Conservation (phyloP, 495 filamentous ascomycete genomes). For the Podospora pseudocomata region DNA sequence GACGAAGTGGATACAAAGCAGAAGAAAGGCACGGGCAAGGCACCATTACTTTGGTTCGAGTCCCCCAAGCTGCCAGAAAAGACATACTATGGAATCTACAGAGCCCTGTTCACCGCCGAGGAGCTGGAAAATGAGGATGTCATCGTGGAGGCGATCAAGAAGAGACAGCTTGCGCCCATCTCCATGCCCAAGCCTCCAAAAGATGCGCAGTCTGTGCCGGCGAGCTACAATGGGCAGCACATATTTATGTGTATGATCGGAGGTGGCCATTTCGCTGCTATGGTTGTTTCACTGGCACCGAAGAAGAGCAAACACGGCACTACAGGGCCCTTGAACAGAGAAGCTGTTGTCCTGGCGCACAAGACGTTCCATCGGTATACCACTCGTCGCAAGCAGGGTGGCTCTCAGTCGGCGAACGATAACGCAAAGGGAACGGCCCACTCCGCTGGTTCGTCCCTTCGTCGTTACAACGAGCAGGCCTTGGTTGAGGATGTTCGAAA, state of each 20-base stretch:
- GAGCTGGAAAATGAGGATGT: slow-evolving; percentile 63
- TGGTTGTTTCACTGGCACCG: slow-evolving; percentile 85
- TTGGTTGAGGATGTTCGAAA: slow-evolving; percentile 77
- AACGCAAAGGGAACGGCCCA: slow-evolving; percentile 86
- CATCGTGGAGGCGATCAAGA: slow-evolving; percentile 62
- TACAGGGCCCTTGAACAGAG: slow-evolving; percentile 64
- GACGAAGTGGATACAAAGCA: slow-evolving; percentile 49
- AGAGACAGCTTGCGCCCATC: slow-evolving; percentile 71
- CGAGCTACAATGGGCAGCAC: slow-evolving; percentile 62
- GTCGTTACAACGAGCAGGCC: slow-evolving; percentile 90
- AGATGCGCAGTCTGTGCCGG: slow-evolving; percentile 48
- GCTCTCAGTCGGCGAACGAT: slow-evolving; percentile 89
- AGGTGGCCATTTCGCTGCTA: slow-evolving; percentile 94
- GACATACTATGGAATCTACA: slow-evolving; percentile 79
- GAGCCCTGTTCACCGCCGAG: slow-evolving; percentile 68
- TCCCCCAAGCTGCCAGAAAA: slow-evolving; percentile 70
- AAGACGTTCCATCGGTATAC: slow-evolving; percentile 99
- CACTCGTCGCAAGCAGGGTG: slow-evolving; percentile 91
- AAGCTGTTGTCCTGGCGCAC: slow-evolving; percentile 83
- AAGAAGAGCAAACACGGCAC: slow-evolving; percentile 64
- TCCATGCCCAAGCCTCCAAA: slow-evolving; percentile 46
- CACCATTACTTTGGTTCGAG: slow-evolving; percentile 81
- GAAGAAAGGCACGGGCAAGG: slow-evolving; percentile 59
- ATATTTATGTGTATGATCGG: slow-evolving; percentile 98
- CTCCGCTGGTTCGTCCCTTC: slow-evolving; percentile 83